Base-by-base conservation (phyloP, 2,329 filamentous ascomycete species). In the Paecilomyces niveus region DNA sequence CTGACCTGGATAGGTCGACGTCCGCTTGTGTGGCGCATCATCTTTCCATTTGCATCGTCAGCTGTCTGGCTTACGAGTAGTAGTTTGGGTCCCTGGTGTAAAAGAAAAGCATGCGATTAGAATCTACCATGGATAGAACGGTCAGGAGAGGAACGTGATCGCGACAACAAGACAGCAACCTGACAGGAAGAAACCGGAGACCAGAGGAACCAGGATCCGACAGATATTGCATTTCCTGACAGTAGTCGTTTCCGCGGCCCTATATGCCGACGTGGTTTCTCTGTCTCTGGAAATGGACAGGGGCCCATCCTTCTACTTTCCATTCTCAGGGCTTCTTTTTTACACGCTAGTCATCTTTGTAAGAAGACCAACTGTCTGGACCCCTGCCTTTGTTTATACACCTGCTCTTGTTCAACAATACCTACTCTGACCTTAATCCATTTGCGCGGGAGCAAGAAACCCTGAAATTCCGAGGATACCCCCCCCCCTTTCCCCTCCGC, bases 31-130 rank as follows among this genome's bases (percentile, higher is more conserved):
- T 45, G 54, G 54, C 33, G 54, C 54, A 22, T 55, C 54, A 56
- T 56, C 26, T n/a, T n/a, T 56, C 39, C n/a, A 50, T 45, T 56
- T 45, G 39, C 39, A 45, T 56, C 39, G 50, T 56, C 39, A 39
- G 33, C 39, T 26, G 54, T 29, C 54, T 26, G 32, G 54, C 26
- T 21, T 39, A 45, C 35, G 35, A 45, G 35, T 45, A 45, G 35
- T 45, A 45, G 35, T 18, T 45, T 13, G 15, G 1, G 11, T 21
- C 26, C 31, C 18, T 54, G 32, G 53, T 18, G 53, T 26, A 55
- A 55, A 39, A 18, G 24, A 45, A 55, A 18, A 32, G 3, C 13
- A 55, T 18, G 24, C 18, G 31, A n/a, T 21, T 29, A 10, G 22
- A 24, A 29, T 29, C 26, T 52, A 52, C 50, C 24, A 52, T 45